Base-by-base conservation (phyloP, 164 flowering plant species). In the Berberis thunbergii region DNA sequence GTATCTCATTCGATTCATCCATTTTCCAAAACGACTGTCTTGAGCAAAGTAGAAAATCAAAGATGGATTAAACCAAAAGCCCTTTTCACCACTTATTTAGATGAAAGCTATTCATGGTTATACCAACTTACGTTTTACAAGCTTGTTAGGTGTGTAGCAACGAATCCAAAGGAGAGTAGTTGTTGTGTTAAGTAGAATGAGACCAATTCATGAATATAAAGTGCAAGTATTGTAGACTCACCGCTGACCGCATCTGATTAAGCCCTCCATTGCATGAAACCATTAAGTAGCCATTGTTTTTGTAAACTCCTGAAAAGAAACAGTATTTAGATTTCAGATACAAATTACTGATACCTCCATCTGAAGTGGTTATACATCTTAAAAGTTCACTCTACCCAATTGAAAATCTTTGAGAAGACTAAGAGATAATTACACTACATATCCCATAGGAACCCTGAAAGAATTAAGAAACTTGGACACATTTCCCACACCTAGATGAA, bases 211-310 rank as follows among this genome's bases (percentile, higher is more conserved):
- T 26, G 53, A 55, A 7, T 13, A 40, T n/a, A 64, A 8, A 60
- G 1, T 26, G 3, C 4, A 39, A 70, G 7, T 45, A 7, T 1
- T 57, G 45, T 57, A 59, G 52, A 78, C 91, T 60, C 65, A 95
- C 99, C 77, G 92, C 99, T 64, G 99, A 82, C 61, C 98, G 97
- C 99, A 95, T 95, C 77, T 95, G 99, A 74, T 95, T 95, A 73
- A 95, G 74, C 44, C 99, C 98, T 7, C 99, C 99, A 81, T 95
- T 95, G 79, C 99, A 91, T 67, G 97, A 84, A 38, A 95, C 91
- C 71, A 67, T 85, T 10, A 95, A 95, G 78, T 77, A 91, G 42
- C 99, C 99, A 73, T 88, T 91, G 78, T 94, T 91, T 67, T 70
- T 78, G 69, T 95, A 95, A 60, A 77, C 80, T 72, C 99, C 99